Base-by-base conservation (phyloP, 2,329 filamentous ascomycete genomes). In the Fusarium graminum region DNA sequence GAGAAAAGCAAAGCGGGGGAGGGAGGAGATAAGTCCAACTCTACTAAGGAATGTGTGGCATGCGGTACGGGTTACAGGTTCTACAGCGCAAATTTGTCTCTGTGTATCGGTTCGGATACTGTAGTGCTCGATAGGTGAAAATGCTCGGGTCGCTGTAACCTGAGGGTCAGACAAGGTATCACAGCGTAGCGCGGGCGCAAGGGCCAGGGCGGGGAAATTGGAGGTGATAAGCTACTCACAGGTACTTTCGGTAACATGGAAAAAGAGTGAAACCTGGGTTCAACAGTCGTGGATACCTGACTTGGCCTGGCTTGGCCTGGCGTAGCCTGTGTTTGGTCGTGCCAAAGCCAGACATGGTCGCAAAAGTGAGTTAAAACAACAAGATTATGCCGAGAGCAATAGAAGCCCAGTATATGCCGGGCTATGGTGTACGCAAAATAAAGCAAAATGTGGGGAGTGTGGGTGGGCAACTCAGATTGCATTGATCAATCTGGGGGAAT, bases 201-300 rank as follows among this genome's bases (percentile, higher is more conserved):
- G 67, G 70, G 65, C 70, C 70, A 72, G 68, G 70, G 70, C 68
- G 70, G 70, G 70, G 70, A 72, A 72, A 72, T 72, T 72, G 70
- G 70, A 72, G 70, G 70, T 66, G 63, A 58, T 67, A 60, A 59
- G 59, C 42, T 63, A 64, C 45, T 53, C 50, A 43, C 16, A 64
- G 53, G 38, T 47, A 67, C 63, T 40, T 61, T 14, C 13, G 22
- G 29, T 36, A 58, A 58, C 56, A 22, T 42, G 12, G 17, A 7
- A 46, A 17, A 42, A 40, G 32, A 57, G 28, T 25, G 36, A 36
- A 47, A 26, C 29, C 28, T 34, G 16, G 40, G 34, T n/a, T 25
- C 16, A n/a, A n/a, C n/a, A 36, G n/a, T 22, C 22, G 22, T 22
- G 22, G 22, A 22, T 22, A 22, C 22, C 22, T 6, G 22, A 22